Evolutionary conservation across 306 rosid genomes (phyloP).

Genomic region (Benincasa hispida): DNA sequence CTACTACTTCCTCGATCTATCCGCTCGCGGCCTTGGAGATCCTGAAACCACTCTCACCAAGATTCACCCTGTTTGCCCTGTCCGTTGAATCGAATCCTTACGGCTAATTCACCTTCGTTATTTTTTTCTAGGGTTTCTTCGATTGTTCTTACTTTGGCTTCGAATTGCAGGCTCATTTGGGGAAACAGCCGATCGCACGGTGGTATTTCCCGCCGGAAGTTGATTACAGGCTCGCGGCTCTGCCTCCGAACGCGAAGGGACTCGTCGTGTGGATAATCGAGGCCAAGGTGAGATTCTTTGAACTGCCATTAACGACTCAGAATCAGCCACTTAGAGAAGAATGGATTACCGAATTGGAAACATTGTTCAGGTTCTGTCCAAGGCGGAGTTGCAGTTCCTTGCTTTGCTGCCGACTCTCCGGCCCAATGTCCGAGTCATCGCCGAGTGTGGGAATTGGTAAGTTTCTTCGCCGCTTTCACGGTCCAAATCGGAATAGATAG

Average conservation of each 20-base stretch:
- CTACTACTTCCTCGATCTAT: slow-evolving; percentile 76
- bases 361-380: slow-evolving; percentile 57
- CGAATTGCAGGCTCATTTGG: slow-evolving; percentile 37
- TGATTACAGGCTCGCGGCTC: slow-evolving; percentile 77
- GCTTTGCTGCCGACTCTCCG: slow-evolving; percentile 69
- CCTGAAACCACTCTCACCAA: slow-evolving; percentile 86
- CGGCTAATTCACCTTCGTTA: not conserved
- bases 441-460: slow-evolving; percentile 93
- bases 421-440: slow-evolving; percentile 89
- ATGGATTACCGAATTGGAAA: not conserved
- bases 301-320: not conserved
- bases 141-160: not conserved
- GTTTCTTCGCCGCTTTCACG: not conserved
- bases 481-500: not conserved
- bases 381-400: slow-evolving; percentile 85
- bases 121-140: not conserved
- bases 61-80: slow-evolving; percentile 90
- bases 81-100: slow-evolving; percentile 22
- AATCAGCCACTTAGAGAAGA: not conserved
- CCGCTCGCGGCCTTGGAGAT: slow-evolving; percentile 89
- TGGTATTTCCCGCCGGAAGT: slow-evolving; percentile 98
- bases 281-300: slow-evolving; percentile 29
- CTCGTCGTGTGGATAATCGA: slow-evolving; percentile 51
- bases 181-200: slow-evolving; percentile 61
- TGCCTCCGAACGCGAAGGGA: slow-evolving; percentile 79